A percentile compares a stretch with the other conserved stretches of the same genome.
Evolutionary conservation across 164 flowering plant genomes (phyloP).

Genomic region (Vitis amurensis): DNA sequence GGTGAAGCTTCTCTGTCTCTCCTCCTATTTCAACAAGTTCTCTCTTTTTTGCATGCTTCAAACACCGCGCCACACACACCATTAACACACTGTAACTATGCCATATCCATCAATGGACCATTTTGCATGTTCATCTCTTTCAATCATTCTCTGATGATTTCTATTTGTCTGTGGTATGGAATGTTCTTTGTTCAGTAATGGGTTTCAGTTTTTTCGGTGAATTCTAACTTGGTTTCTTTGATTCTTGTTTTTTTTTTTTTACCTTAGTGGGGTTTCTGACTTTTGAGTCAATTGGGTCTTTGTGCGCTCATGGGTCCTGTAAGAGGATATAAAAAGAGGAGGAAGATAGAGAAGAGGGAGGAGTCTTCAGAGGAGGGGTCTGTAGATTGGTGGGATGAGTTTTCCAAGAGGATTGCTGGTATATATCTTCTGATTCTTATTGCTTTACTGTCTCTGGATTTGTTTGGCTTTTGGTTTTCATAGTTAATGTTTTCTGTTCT

Average conservation of each 20-base stretch:
- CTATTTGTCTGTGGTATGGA: slow-evolving; percentile 2
- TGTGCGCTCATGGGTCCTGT: slow-evolving; percentile 50
- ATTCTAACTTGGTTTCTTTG: slow-evolving; percentile 7
- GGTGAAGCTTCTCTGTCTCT: not conserved
- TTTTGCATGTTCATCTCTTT: slow-evolving; percentile 26
- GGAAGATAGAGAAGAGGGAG: slow-evolving; percentile 25
- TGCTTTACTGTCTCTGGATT: slow-evolving; percentile 11
- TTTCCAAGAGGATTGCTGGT: slow-evolving; percentile 59
- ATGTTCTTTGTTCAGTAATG: slow-evolving; percentile 25
- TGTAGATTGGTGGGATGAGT: slow-evolving; percentile 67
- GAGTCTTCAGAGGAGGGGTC: slow-evolving; percentile 36
- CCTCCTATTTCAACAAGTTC: not conserved
- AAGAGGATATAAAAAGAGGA: slow-evolving; percentile 55
- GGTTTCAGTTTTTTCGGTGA: slow-evolving; percentile 17
- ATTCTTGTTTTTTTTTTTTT: slow-evolving; percentile 5
- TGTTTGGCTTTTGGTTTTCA: not conserved
- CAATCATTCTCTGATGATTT: slow-evolving; percentile 15
- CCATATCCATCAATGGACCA: not conserved
- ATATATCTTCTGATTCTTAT: slow-evolving; percentile 13
- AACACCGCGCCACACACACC: slow-evolving; percentile 9
- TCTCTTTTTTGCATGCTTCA: slow-evolving; percentile 17
- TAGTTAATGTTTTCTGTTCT: not conserved
- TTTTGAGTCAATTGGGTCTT: slow-evolving; percentile 34
- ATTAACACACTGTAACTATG: slow-evolving; percentile 9
- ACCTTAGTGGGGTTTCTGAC: slow-evolving; percentile 21